phyloP scores from a whole-genome alignment of 148 eudicot species.

The Arbutus unedo region DNA sequence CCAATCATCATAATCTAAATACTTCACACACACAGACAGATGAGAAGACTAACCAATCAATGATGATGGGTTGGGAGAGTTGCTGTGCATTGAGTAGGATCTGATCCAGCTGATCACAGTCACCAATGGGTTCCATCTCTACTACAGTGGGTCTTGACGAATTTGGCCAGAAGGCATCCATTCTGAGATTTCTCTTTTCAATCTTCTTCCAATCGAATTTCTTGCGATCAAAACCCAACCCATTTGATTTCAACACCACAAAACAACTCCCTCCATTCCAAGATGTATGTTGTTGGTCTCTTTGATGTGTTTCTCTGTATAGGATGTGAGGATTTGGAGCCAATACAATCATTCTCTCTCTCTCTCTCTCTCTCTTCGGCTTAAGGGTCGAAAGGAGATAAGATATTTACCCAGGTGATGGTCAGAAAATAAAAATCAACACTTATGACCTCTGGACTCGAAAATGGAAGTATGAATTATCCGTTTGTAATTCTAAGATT shows the following conservation, averaged over 20 bases:
- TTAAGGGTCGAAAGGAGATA: constrained; percentile 11
- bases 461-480: background rate
- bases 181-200: constrained; percentile 38
- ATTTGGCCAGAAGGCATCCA: constrained; percentile 48
- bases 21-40: background rate
- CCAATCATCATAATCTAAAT: background rate
- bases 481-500: background rate
- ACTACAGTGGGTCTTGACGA: constrained; percentile 41
- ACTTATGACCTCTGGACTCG: background rate
- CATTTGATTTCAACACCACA: constrained; percentile 18
- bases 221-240: constrained; percentile 33
- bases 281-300: constrained; percentile 24
- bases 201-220: constrained; percentile 29
- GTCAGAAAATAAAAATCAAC: background rate
- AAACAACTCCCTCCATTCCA: constrained; percentile 26
- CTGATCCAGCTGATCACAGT: constrained; percentile 59
- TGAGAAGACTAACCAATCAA: constrained; percentile 61
- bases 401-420: constrained; percentile 21
- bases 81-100: constrained; percentile 49
- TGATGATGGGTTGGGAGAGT: constrained; percentile 54
- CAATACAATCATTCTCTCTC: constrained; percentile 33
- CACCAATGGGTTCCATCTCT: constrained; percentile 61
- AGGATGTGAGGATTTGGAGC: constrained; percentile 47
- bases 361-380: background rate
- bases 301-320: constrained; percentile 33